phyloP scores from a whole-genome alignment of 2,329 filamentous ascomycete species.

The Nannizziopsis barbatae region DNA sequence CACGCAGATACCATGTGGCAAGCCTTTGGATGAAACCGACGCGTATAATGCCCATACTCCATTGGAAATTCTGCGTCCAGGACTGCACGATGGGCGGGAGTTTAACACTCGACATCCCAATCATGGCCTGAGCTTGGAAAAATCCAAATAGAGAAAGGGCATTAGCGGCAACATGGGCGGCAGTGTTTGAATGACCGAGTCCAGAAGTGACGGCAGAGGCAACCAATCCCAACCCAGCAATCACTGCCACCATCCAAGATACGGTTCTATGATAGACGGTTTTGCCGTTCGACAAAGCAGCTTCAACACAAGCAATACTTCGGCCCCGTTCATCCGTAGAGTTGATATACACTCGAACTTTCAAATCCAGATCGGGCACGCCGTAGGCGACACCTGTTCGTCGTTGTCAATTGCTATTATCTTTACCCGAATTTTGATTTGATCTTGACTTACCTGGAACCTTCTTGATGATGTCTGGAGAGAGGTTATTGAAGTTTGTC shows the following conservation, averaged over 20 bases:
- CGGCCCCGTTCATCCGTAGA: constrained; percentile 50
- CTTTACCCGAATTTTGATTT: background rate
- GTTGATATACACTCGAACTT: constrained; percentile 71
- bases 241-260: constrained; percentile 79
- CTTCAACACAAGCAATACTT: constrained; percentile 75
- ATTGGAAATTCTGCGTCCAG: constrained; percentile 97
- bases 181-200: constrained; percentile 83
- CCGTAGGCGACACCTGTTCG: constrained; percentile 62
- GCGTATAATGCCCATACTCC: constrained; percentile 92
- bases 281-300: constrained; percentile 77
- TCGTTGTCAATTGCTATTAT: background rate
- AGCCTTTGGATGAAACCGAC: constrained; percentile 79
- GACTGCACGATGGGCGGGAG: constrained; percentile 79
- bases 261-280: constrained; percentile 82
- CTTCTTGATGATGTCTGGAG: constrained; percentile 45
- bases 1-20: constrained; percentile 89
- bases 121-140: constrained; percentile 87
- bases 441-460: constrained; percentile 50
- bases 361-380: constrained; percentile 83
- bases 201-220: constrained; percentile 83
- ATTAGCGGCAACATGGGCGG: constrained; percentile 86
- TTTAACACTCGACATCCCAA: constrained; percentile 69
- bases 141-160: constrained; percentile 88
- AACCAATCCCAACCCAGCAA: constrained; percentile 70
- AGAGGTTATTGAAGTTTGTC: constrained; percentile 54